Base-by-base conservation (phyloP, 352 stramenopile species). In the Pythium aquatile region DNA sequence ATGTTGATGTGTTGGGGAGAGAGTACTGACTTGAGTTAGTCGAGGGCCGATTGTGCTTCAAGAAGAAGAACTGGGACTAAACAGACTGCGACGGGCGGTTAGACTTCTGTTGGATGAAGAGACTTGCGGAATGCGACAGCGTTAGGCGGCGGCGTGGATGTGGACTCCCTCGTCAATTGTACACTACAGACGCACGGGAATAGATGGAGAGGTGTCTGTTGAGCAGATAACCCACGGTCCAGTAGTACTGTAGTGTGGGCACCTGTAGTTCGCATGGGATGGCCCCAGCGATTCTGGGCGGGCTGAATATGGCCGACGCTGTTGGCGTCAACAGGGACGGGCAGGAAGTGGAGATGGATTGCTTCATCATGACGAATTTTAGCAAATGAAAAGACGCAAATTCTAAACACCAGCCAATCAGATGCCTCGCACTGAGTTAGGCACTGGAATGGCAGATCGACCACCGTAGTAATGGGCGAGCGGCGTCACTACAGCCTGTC, bases 401-500 rank as follows among this genome's bases (percentile, higher is more conserved):
- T 28, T 37, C 35, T 61, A 61, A 61, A 58, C 39, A 32, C 5
- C 32, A 32, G 24, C 55, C 55, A 61, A 61, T 58, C 32, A 44
- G 16, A 20, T 4, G 6, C n/a, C 51, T 35, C 7, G 5, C 32
- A 24, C 9, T 40, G n/a, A 30, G 47, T 53, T 30, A 35, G 32
- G 8, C 29, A 55, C 28, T 47, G 26, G 32, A 58, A 44, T 4
- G 16, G 24, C 26, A 52, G 14, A 10, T 42, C 24, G 44, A 52
- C 44, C 44, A 52, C 17, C 44, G 24, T 26, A 24, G 17, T 37
- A 37, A 33, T 29, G 29, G 49, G 20, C 20, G 20, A 39, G 29
- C 8, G 20, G 17, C 17, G 29, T 56, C 17, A 56, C 29, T 56
- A 26, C 11, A 24, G 49, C 8, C 20, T 24, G 20, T 24, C 20